Evolutionary conservation across 805 yeast genomes (phyloP).

Genomic region (Yarrowia osloensis): DNA sequence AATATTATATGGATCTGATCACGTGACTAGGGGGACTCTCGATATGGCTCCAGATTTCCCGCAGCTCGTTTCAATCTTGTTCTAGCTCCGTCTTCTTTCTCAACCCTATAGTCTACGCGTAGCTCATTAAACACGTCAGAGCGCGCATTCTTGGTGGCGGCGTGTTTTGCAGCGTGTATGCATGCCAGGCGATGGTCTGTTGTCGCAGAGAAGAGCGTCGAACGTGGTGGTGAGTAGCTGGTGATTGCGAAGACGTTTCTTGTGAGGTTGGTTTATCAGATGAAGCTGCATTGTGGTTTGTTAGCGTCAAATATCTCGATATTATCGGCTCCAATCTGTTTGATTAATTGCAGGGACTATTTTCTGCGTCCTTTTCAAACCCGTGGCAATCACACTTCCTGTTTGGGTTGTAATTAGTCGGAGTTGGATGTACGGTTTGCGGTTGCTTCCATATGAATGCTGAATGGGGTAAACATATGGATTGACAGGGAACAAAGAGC

Average conservation of each 20-base stretch:
- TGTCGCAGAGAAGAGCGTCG: background rate
- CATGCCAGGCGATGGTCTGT: background rate
- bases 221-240: background rate
- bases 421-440: too few relatives aligned
- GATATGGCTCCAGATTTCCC: background rate
- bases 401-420: background rate
- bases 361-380: background rate
- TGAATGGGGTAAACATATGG: constrained; percentile 21
- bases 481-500: background rate
- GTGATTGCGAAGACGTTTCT: background rate
- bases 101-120: background rate
- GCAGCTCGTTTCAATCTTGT: too few relatives aligned
- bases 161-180: constrained; percentile 21
- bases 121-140: constrained; percentile 14
- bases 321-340: background rate
- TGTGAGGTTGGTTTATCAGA: background rate
- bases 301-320: background rate
- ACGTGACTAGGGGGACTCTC: background rate
- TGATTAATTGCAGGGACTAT: background rate
- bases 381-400: background rate
- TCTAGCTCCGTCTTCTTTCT: background rate
- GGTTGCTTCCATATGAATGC: constrained; percentile 5
- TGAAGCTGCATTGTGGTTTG: background rate
- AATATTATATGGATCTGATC: background rate
- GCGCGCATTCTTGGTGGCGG: constrained; percentile 29